Evolutionary conservation across 106 monocot species (phyloP), one percentile per base, ranked within the genome.

Genomic region (Dioscorea alata): DNA sequence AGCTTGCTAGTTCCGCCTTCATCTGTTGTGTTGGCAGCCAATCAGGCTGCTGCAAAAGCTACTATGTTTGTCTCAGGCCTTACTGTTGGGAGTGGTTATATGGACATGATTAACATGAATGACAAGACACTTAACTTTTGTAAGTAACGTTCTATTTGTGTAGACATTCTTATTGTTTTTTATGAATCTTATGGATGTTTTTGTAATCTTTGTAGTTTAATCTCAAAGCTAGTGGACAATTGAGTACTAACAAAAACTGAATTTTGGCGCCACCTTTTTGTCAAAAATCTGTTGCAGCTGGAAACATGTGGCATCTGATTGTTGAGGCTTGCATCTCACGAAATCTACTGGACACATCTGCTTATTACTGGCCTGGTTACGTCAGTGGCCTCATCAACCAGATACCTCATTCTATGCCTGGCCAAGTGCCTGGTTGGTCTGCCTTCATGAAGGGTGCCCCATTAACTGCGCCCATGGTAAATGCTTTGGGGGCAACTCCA

Each of bases 21-120:
- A 63, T 83, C 79, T 42, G 71, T 80, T 67, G 57, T 88, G 66
- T 77, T 81, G 50, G 85, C 77, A 72, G 93, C 93, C 49, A 90
- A 90, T 85, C 89, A 87, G 75, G 99, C 99, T 69, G 99, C 99
- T 57, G 80, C 85, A 67, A 99, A 99, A 80, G 99, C 99, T 24
- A 78, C 83, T 73, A 77, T 85, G 70, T 83, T 86, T 80, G 69
- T 90, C 76, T 99, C 99, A 22, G 90, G 87, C 17, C 57, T 77
- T 24, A 73, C 79, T 59, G 83, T 80, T 83, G 73, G 72, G n/a
- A 79, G 70, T 71, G 84, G 89, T 17, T 81, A 68, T 67, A 61
- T 81, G 69, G 96, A 97, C 57, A 76, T 35, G 31, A 48, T 75
- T 52, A 82, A 79, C 35, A 34, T 80, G 70, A 79, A 71, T 79